Conservation (phyloP, 164 flowering plant genomes). For the Akebia trifoliata region DNA sequence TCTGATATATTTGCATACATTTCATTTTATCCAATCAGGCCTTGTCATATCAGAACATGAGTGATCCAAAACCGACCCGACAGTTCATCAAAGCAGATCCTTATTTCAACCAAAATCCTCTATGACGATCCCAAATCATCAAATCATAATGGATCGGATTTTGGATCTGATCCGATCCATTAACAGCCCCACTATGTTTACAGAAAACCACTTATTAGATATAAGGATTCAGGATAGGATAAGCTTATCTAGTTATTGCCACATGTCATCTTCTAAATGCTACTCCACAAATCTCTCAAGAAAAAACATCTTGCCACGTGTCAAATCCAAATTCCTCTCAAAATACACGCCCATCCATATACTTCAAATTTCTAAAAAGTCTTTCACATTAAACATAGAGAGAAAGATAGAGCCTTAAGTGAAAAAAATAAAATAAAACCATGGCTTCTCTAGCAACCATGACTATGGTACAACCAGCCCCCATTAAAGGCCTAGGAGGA, state of each 20-base stretch:
- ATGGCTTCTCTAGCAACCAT: constrained; percentile 21
- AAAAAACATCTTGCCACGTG: constrained; percentile 1
- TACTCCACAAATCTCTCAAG: constrained; percentile 11
- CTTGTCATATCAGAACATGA: too few relatives aligned
- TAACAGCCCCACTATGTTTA: too few relatives aligned
- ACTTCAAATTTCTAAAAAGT: neutral
- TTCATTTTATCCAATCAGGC: too few relatives aligned
- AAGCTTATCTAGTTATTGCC: constrained; percentile 16
- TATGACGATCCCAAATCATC: too few relatives aligned
- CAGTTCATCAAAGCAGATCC: too few relatives aligned
- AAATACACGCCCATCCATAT: neutral
- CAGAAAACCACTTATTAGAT: too few relatives aligned
- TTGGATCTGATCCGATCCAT: too few relatives aligned
- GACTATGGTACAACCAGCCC: constrained; percentile 15
- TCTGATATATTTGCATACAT: too few relatives aligned
- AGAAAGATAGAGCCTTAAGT: neutral
- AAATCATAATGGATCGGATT: too few relatives aligned
- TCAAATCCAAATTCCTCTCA: neutral
- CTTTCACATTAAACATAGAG: neutral
- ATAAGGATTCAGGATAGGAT: constrained; percentile 19
- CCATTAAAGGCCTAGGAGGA: constrained; percentile 20
- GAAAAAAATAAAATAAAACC: neutral
- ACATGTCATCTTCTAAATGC: constrained; percentile 13
- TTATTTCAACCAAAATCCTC: too few relatives aligned
- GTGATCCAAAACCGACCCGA: too few relatives aligned